phyloP scores from a whole-genome alignment of 2,329 filamentous ascomycete genomes.

The Corinectria fuckeliana region DNA sequence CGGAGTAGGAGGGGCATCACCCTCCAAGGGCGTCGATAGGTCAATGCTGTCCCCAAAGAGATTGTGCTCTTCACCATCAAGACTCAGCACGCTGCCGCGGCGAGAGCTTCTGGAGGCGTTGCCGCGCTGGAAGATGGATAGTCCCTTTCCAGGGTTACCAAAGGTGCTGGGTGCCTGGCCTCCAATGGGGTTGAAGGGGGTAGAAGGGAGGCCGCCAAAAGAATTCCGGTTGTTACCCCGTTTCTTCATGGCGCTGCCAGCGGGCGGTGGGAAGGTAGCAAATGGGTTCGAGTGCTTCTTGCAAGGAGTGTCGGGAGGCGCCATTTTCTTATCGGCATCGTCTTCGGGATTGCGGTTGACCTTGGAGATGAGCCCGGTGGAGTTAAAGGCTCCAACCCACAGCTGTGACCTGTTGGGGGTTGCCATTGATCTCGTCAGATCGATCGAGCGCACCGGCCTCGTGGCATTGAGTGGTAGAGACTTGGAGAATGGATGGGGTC shows the following conservation, averaged over 20 bases:
- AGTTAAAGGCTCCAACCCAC: constrained; percentile 85
- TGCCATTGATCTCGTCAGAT: constrained; percentile 41
- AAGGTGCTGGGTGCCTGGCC: constrained; percentile 55
- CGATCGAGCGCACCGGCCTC: constrained; percentile 43
- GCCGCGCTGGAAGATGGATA: constrained; percentile 70
- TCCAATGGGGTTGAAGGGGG: constrained; percentile 74
- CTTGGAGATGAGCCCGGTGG: constrained; percentile 93
- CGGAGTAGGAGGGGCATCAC: constrained; percentile 88
- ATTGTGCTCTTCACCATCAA: constrained; percentile 78
- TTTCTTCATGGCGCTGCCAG: constrained; percentile 68
- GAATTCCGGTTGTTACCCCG: constrained; percentile 69
- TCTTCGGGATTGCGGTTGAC: constrained; percentile 85
- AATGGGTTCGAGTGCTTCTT: constrained; percentile 81
- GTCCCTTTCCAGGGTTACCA: constrained; percentile 64
- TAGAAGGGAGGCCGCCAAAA: constrained; percentile 76
- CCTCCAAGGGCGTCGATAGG: constrained; percentile 41
- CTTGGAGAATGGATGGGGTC: constrained; percentile 46
- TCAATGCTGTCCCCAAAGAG: constrained; percentile 44
- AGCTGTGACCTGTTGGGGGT: constrained; percentile 62
- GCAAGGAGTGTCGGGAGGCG: constrained; percentile 94
- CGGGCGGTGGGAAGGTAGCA: constrained; percentile 67
- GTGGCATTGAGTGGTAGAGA: constrained; percentile 49
- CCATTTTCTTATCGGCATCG: constrained; percentile 62
- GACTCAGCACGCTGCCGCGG: constrained; percentile 76
- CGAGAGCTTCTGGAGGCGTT: constrained; percentile 52